These are phyloP conservation scores for Penicillium sp. DNA, from an alignment of 2,329 filamentous ascomycete genomes.

Conservation along the genomic window DNA sequence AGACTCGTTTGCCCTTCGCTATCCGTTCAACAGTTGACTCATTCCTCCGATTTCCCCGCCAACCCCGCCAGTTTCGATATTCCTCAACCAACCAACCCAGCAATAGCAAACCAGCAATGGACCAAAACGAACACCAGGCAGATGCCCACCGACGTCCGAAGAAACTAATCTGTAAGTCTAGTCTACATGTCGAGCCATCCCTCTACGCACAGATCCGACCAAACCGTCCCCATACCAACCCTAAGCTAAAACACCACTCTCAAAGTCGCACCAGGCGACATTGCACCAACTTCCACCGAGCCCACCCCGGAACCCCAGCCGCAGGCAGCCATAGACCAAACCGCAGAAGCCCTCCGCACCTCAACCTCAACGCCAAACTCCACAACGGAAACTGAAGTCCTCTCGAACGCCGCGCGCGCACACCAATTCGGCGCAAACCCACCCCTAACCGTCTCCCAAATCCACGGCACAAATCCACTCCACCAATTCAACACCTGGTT, in stretches of 20 bases:
- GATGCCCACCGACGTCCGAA: constrained; percentile 33
- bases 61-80: constrained; percentile 6
- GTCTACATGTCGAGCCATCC: neutral
- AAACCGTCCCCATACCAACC: neutral
- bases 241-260: constrained; percentile 9
- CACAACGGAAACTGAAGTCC: constrained; percentile 31
- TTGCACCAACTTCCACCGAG: constrained; percentile 24
- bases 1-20: neutral
- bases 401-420: constrained; percentile 40
- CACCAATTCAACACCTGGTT: constrained; percentile 92
- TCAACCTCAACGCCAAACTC: constrained; percentile 38
- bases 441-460: constrained; percentile 40
- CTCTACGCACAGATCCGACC: neutral
- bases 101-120: constrained; percentile 10
- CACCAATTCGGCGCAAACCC: constrained; percentile 46
- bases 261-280: constrained; percentile 46
- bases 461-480: constrained; percentile 58
- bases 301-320: constrained; percentile 14
- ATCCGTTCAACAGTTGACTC: constrained; percentile 3
- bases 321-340: neutral
- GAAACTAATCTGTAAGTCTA: constrained; percentile 40
- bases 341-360: constrained; percentile 27
- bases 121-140: constrained; percentile 3
- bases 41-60: constrained; percentile 3
- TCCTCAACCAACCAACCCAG: neutral